Conservation (phyloP, 257 asterid species). For the Capsicum baccatum region DNA sequence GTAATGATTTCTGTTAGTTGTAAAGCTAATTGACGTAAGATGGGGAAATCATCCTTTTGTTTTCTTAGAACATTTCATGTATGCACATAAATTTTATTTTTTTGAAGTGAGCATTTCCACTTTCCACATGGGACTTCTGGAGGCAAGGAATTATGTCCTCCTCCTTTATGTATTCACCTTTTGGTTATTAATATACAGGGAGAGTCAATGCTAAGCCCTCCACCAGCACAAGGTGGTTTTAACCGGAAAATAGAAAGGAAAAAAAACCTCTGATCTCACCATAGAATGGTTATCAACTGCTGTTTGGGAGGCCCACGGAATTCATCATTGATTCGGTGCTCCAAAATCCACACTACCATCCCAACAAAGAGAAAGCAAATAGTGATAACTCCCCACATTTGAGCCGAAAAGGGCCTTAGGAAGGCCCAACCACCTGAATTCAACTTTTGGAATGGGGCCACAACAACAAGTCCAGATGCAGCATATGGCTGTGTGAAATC, state of each 20-base stretch:
- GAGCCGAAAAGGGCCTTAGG: slow-evolving; percentile 57
- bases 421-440: slow-evolving; percentile 74
- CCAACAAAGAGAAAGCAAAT: slow-evolving; percentile 59
- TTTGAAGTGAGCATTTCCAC: slow-evolving; percentile 10
- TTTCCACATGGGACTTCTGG: slow-evolving; percentile 15
- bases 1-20: neutral
- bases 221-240: neutral
- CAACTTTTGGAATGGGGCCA: slow-evolving; percentile 54
- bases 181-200: slow-evolving; percentile 1
- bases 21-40: slow-evolving; percentile 1
- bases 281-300: slow-evolving; percentile 63
- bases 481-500: slow-evolving; percentile 75
- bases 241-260: neutral
- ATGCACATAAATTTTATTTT: neutral
- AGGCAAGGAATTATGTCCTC: slow-evolving; percentile 23
- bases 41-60: slow-evolving; percentile 17
- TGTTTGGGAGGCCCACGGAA: slow-evolving; percentile 75
- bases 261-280: slow-evolving; percentile 46
- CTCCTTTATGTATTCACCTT: neutral
- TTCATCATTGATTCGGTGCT: slow-evolving; percentile 69
- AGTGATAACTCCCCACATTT: slow-evolving; percentile 64
- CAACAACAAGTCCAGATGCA: slow-evolving; percentile 65
- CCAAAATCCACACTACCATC: slow-evolving; percentile 66
- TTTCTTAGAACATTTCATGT: neutral
- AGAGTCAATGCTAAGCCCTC: slow-evolving; percentile 6